A percentile compares a stretch with the other conserved stretches of the same genome.
Conservation (phyloP, 768 basidiomycete genomes). For the Xerocomellus intermedius region DNA sequence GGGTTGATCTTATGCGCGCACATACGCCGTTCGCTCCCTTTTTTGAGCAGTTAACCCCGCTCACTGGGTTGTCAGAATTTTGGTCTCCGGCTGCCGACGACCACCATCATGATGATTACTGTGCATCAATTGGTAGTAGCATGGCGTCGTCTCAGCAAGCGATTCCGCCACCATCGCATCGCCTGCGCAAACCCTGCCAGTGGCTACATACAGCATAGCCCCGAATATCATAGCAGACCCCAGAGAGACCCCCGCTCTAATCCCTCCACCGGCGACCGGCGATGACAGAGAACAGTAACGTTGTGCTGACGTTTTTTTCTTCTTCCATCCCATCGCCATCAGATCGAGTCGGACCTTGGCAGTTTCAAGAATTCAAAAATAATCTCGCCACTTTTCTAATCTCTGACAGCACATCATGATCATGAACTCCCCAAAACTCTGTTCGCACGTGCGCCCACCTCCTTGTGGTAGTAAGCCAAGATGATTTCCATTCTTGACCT, state of each 20-base stretch:
- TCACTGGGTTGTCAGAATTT: not conserved
- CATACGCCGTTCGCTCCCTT: not conserved
- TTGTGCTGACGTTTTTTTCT: not conserved
- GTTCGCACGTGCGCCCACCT: not conserved
- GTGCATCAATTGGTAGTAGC: not conserved
- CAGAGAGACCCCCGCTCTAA: not conserved
- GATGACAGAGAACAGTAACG: not conserved
- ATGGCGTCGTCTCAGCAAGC: not conserved
- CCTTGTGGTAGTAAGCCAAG: not conserved
- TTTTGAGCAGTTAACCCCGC: not conserved
- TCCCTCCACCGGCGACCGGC: not conserved
- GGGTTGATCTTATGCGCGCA: constrained; percentile 10
- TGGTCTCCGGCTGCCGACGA: not conserved
- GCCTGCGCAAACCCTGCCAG: not conserved
- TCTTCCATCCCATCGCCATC: constrained; percentile 12
- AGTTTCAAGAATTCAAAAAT: constrained; percentile 8
- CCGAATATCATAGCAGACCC: not conserved
- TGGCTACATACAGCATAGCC: not conserved
- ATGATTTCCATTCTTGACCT: not conserved
- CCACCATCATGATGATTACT: no score
- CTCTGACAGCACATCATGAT: not conserved
- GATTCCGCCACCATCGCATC: not conserved
- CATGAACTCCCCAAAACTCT: not conserved
- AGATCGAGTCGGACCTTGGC: not conserved
- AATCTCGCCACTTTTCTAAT: not conserved